Conservation (phyloP, 2,329 filamentous ascomycete species). For the Pseudopithomyces maydicus region DNA sequence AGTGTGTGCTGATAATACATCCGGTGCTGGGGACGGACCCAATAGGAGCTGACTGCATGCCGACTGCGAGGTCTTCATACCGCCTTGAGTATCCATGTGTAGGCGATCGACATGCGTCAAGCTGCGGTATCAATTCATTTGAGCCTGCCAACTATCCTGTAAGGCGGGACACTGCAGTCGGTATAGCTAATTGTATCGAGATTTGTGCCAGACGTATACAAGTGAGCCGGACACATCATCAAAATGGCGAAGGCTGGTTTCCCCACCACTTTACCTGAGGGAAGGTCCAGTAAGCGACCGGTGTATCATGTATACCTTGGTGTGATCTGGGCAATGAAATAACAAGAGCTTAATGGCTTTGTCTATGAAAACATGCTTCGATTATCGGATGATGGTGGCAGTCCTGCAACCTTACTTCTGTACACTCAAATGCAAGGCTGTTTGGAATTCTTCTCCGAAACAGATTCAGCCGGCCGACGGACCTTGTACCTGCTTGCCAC, state of each 20-base stretch:
- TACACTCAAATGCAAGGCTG: constrained; percentile 13
- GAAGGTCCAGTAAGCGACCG: no score
- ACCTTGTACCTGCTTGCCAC: constrained; percentile 13
- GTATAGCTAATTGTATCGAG: not conserved
- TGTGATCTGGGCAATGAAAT: no score
- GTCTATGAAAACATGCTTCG: not conserved
- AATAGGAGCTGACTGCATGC: constrained; percentile 15
- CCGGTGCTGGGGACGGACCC: constrained; percentile 1
- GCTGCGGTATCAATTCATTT: constrained; percentile 15
- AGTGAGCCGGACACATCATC: no score
- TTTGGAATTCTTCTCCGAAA: constrained; percentile 20
- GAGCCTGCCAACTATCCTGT: constrained; percentile 10
- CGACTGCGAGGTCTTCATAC: not conserved
- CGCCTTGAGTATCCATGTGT: not conserved
- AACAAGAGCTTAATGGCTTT: not conserved
- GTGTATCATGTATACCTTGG: no score
- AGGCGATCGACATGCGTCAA: not conserved
- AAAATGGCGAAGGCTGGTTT: no score
- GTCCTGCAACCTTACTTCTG: constrained; percentile 8
- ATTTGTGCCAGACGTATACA: constrained; percentile 11
- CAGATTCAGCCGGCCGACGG: constrained; percentile 22
- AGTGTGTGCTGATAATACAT: not conserved
- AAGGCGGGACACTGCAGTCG: constrained; percentile 9
- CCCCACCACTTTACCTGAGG: no score
- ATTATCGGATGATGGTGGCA: not conserved